Percentiles rank a stretch among this genome's conserved stretches.
Conservation (phyloP, 75 land plant genomes). For the Pinus tabuliformis region DNA sequence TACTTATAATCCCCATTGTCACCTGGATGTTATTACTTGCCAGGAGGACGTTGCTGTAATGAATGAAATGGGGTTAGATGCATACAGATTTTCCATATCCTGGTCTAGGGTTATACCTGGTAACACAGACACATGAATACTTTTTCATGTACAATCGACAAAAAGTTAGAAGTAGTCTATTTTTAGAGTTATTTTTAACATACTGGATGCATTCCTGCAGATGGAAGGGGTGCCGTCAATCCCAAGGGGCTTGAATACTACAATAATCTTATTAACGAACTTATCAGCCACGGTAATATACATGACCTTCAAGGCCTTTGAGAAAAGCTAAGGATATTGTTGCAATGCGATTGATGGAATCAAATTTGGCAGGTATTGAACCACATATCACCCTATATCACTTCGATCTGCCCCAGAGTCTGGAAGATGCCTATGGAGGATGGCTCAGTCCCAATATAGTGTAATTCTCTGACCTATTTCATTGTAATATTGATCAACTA, state of each 20-base stretch:
- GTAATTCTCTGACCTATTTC: conserved; percentile 6
- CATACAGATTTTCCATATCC: conserved; percentile 39
- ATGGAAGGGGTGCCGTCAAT: conserved; percentile 41
- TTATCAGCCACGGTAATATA: conserved; percentile 21
- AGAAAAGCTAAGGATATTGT: not conserved
- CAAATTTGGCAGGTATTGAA: conserved; percentile 29
- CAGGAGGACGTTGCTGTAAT: conserved; percentile 40
- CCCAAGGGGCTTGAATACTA: conserved; percentile 43
- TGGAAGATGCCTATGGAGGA: conserved; percentile 54
- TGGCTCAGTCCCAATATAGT: conserved; percentile 40
- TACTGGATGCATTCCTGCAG: conserved; percentile 8
- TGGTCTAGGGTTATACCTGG: conserved; percentile 40
- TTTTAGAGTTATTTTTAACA: too few relatives aligned
- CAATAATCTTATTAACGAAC: conserved; percentile 41
- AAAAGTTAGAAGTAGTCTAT: too few relatives aligned
- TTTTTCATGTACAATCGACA: too few relatives aligned
- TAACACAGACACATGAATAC: not conserved
- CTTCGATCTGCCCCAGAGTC: conserved; percentile 40
- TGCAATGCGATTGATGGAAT: not conserved
- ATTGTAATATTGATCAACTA: conserved; percentile 45
- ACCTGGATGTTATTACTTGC: too few relatives aligned
- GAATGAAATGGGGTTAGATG: conserved; percentile 32
- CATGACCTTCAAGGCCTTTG: not conserved
- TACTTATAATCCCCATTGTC: too few relatives aligned
- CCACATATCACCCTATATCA: conserved; percentile 43